Evolutionary conservation across 495 filamentous ascomycete genomes (phyloP), one percentile per base, ranked within the genome.

Genomic region (Aspergillus nanangensis): DNA sequence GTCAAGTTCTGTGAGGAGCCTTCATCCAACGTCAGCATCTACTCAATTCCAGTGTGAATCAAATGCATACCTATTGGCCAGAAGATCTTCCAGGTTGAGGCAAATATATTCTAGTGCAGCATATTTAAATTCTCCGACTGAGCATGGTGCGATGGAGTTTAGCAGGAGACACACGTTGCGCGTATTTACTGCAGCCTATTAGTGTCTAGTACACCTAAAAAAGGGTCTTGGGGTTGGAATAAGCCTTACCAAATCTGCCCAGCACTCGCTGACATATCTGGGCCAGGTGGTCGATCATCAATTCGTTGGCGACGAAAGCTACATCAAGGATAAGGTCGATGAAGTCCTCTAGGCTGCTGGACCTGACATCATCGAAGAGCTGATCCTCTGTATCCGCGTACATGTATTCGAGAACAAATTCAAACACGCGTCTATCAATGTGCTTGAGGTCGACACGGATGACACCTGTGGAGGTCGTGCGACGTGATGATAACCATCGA

Each of bases 201-300:
- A 66, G 45, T 31, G 37, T 56, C 58, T 52, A 41, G 67, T 18
- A 1, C 8, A 39, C 14, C 18, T 5, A 44, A 36, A 17, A 24
- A 29, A 14, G 36, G 25, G 14, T 15, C 24, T 18, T 39, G 8
- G 2, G 19, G 8, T 1, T 23, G 21, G 8, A 1, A 8, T n/a
- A 3, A 13, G 21, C 49, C 74, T 59, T 59, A 84, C 82, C 85
- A 65, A 91, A 95, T 31, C 76, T 79, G n/a, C 93, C 93, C 47
- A 97, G 77, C 34, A 88, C 68, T 44, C 82, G 82, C 57, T 98
- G 93, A 62, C 92, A 97, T 11, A 92, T 81, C 60, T 95, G 88
- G 10, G 85, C 88, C 20, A 98, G 67, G 21, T 90, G 74, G 59
- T 96, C 92, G 27, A 98, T 78, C 90, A 98, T 95, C 47, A 98